These are phyloP conservation scores for Yarrowia keelungensis DNA, from an alignment of 805 yeast species.

Conservation along the genomic window DNA sequence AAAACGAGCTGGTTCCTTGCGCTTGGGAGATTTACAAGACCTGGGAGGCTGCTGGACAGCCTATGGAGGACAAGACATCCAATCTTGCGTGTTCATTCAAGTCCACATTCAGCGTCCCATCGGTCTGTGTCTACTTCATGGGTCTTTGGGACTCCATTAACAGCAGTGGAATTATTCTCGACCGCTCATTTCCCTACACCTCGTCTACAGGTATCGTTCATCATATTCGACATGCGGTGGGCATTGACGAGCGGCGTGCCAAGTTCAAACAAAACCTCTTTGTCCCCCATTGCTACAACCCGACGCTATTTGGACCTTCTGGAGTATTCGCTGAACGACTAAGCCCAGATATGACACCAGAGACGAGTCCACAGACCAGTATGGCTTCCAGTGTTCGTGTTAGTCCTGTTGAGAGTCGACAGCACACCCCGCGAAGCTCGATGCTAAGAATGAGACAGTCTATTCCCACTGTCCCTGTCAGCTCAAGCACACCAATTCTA, in stretches of 20 bases:
- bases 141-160: conserved; percentile 74
- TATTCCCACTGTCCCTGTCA: neutral
- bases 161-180: conserved; percentile 66
- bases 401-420: conserved; percentile 7
- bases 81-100: conserved; percentile 52
- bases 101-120: conserved; percentile 58
- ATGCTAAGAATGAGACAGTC: neutral
- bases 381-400: neutral
- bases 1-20: conserved; percentile 60
- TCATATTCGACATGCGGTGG: conserved; percentile 71
- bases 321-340: conserved; percentile 18
- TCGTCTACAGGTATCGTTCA: conserved; percentile 59
- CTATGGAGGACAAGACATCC: conserved; percentile 1
- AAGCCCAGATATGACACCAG: neutral
- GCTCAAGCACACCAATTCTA: neutral
- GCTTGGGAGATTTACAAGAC: conserved; percentile 68
- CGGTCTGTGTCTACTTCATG: conserved; percentile 60
- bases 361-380: neutral
- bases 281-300: conserved; percentile 35
- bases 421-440: neutral
- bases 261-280: conserved; percentile 55
- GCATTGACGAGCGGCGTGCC: conserved; percentile 68
- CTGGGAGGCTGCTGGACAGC: conserved; percentile 54
- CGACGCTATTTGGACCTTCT: conserved; percentile 4
- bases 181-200: conserved; percentile 65